Evolutionary conservation across 2,329 filamentous ascomycete species (phyloP).

Genomic region (Bimuria novae-zelandiae): DNA sequence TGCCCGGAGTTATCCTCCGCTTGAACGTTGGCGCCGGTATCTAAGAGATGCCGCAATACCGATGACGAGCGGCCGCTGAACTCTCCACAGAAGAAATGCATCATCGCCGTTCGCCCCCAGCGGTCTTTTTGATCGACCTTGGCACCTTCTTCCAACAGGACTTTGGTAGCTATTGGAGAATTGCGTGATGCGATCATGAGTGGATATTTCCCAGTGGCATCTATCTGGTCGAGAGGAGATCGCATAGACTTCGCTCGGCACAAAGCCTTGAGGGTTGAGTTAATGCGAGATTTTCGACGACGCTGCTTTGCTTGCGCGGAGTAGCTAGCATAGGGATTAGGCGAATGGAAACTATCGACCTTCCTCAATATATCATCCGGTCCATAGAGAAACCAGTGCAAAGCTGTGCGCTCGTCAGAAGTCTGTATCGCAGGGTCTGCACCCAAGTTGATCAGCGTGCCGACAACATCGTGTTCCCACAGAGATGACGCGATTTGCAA

Average conservation of each 20-base stretch:
- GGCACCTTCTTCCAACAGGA: neutral
- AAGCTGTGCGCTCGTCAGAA: neutral
- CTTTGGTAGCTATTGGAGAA: slow-evolving; percentile 1
- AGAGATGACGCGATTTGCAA: neutral
- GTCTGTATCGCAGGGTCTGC: neutral
- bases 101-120: neutral
- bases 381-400: slow-evolving; percentile 1
- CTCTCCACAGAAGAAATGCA: slow-evolving; percentile 2
- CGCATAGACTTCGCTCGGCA: neutral
- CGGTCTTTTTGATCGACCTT: neutral
- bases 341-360: neutral
- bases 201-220: neutral
- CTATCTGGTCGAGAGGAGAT: neutral
- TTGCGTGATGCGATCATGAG: neutral
- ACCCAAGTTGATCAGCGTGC: neutral
- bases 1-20: neutral
- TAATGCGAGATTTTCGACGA: neutral
- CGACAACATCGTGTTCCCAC: neutral
- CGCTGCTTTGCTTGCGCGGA: neutral
- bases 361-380: neutral
- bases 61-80: neutral
- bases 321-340: neutral
- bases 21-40: neutral
- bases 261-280: neutral
- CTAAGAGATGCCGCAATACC: neutral